These are phyloP conservation scores for Chamaecyparis obtusa DNA, from an alignment of 75 land plant species.

Conservation along the genomic window DNA sequence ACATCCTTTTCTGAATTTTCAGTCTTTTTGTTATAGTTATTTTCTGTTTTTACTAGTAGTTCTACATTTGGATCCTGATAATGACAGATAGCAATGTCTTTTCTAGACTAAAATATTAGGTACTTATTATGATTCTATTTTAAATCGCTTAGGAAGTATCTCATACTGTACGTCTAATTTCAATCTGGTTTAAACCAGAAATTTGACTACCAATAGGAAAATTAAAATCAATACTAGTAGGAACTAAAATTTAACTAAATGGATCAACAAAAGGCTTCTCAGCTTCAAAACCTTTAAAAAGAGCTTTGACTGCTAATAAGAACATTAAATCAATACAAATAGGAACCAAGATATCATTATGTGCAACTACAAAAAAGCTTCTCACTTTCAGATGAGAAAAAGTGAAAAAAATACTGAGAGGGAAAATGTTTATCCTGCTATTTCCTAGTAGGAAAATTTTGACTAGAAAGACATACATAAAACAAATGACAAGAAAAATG, in stretches of 20 bases:
- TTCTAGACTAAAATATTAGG: background rate
- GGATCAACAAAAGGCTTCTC: background rate
- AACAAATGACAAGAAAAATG: background rate
- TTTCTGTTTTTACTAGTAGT: background rate
- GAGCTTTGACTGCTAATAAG: background rate
- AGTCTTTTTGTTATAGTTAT: background rate
- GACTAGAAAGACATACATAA: background rate
- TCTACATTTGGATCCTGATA: background rate
- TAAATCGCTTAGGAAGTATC: background rate
- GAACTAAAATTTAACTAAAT: background rate
- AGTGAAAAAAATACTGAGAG: background rate
- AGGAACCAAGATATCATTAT: background rate
- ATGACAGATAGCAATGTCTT: background rate
- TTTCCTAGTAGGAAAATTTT: background rate
- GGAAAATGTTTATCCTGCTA: background rate
- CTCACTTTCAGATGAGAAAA: background rate
- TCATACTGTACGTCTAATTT: background rate
- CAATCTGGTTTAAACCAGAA: background rate
- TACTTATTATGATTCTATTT: background rate
- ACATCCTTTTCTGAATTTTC: background rate
- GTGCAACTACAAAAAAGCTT: background rate
- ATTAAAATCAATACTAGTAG: background rate
- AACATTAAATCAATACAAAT: background rate
- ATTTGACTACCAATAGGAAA: background rate
- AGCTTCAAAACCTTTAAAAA: background rate